Conservation (phyloP, 2,329 filamentous ascomycete genomes). For the Epichloe aotearoae region DNA sequence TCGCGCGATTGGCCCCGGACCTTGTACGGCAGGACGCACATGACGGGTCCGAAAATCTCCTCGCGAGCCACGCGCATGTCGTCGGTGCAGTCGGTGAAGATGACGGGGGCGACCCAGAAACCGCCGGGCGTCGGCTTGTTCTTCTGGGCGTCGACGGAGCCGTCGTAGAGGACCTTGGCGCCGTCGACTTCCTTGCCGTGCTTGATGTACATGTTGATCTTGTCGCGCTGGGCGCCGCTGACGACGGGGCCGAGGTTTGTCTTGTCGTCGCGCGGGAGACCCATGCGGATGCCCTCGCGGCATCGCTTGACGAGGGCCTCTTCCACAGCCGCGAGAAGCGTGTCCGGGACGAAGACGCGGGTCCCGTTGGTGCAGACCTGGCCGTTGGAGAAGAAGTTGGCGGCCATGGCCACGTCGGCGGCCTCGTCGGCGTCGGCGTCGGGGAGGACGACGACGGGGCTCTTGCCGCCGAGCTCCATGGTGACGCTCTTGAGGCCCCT, state of each 20-base stretch:
- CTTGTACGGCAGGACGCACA: slow-evolving; percentile 65
- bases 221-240: slow-evolving; percentile 59
- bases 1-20: slow-evolving; percentile 21
- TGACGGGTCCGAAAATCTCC: slow-evolving; percentile 83
- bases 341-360: slow-evolving; percentile 63
- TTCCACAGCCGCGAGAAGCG: slow-evolving; percentile 56
- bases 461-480: slow-evolving; percentile 86
- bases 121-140: slow-evolving; percentile 42
- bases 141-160: slow-evolving; percentile 41
- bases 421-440: slow-evolving; percentile 68
- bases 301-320: slow-evolving; percentile 38
- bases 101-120: slow-evolving; percentile 74
- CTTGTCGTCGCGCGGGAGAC: slow-evolving; percentile 54
- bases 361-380: slow-evolving; percentile 93
- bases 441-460: slow-evolving; percentile 64
- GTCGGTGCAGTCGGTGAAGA: slow-evolving; percentile 79
- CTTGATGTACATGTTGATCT: slow-evolving; percentile 64
- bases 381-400: slow-evolving; percentile 83
- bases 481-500: slow-evolving; percentile 80
- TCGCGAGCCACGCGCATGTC: slow-evolving; percentile 66
- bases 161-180: slow-evolving; percentile 62
- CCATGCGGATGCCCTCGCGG: slow-evolving; percentile 58
- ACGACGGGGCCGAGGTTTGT: slow-evolving; percentile 82
- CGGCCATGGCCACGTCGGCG: slow-evolving; percentile 85
- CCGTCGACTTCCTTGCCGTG: slow-evolving; percentile 62